Evolutionary conservation across 805 yeast genomes (phyloP), one percentile per base, ranked within the genome.

Genomic region (Hanseniaspora clermontiae): DNA sequence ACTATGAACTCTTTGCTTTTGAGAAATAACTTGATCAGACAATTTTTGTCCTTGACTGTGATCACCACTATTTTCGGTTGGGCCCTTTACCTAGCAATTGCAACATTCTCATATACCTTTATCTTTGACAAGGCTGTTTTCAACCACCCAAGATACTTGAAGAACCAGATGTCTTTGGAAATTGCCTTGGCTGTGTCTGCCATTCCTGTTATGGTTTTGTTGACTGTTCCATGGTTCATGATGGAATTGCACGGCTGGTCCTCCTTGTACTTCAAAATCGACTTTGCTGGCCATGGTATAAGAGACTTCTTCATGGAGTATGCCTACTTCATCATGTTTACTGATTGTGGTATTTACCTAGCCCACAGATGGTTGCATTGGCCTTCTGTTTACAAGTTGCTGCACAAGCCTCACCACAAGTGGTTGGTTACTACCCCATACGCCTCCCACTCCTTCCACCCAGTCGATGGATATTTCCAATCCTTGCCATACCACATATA

Each of bases 351-450:
- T 57, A 89, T 93, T 65, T 93, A 93, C 69, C 76, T 85, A 66
- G 84, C 89, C 63, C 98, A 93, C 73, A 82, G 97, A 68, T 79
- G 87, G 79, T 77, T 93, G 65, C 98, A 93, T 70, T 88, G 93
- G 87, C 97, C 96, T 24, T 63, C 76, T 17, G 83, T 93, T 43
- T 93, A 93, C 79, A 90, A 84, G 74, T 69, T 65, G 29, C 74
- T 93, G 60, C 98, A 93, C 75, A 93, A 93, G 74, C 97, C 97
- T 12, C 98, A 93, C 71, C 98, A 93, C 78, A 93, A 93, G 73
- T 93, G 98, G 98, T 81, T 93, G 63, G 96, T 93, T 43, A 91
- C 97, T 60, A 91, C 98, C 10, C 98, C 98, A 46, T 93, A 84
- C 72, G 98, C 98, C 0, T 87, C 96, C 9, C 97, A 90, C 67